phyloP scores from a whole-genome alignment of 306 rosid species.

The peach (Prunus persica) region DNA sequence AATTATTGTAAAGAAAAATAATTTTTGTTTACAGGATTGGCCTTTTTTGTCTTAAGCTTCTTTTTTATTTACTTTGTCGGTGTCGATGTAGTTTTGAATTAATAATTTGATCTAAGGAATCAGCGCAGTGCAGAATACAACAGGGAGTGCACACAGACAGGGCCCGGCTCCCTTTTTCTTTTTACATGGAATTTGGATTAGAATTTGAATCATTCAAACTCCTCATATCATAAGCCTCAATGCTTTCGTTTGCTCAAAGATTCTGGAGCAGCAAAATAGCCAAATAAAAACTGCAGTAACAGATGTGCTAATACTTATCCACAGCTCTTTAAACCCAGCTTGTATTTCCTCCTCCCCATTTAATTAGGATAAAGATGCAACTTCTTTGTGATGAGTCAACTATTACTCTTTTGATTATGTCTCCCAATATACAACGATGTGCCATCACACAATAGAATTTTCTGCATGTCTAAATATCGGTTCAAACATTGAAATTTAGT shows the following conservation, averaged over 20 bases:
- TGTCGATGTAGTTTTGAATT: not conserved
- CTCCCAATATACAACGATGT: not conserved
- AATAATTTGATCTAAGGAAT: not conserved
- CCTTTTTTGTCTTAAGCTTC: too few species aligned
- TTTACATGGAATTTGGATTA: too few species aligned
- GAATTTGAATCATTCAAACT: too few species aligned
- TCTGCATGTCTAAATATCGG: not conserved
- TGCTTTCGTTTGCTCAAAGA: not conserved
- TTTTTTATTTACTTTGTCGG: too few species aligned
- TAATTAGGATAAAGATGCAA: not conserved
- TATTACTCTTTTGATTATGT: not conserved
- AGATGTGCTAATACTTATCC: not conserved
- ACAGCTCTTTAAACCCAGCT: not conserved
- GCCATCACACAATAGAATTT: not conserved
- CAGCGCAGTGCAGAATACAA: not conserved
- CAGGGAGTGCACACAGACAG: not conserved
- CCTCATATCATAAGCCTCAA: too few species aligned
- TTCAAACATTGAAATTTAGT: not conserved
- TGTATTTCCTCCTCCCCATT: not conserved
- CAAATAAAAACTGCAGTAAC: not conserved
- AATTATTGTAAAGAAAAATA: not conserved
- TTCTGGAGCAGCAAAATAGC: not conserved
- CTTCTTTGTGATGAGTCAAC: not conserved
- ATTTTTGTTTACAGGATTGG: too few species aligned
- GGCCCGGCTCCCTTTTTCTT: too few species aligned